Conservation (phyloP, 2,329 filamentous ascomycete genomes). For the Simplicillium sp. region DNA sequence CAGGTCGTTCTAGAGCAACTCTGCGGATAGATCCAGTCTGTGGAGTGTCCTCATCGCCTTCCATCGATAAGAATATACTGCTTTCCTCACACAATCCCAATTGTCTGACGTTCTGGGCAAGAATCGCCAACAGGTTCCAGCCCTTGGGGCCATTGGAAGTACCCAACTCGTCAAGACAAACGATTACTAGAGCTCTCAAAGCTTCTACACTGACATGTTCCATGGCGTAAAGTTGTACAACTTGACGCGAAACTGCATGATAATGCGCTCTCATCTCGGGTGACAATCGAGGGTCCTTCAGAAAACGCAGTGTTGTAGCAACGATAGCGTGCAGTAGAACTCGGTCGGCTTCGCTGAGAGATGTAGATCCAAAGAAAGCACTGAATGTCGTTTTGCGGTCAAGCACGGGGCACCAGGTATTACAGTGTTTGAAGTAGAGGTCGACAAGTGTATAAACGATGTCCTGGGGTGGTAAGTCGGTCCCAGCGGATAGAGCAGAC, state of each 20-base stretch:
- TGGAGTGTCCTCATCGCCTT: constrained; percentile 19
- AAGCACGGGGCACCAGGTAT: constrained; percentile 45
- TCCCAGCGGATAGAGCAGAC: constrained; percentile 25
- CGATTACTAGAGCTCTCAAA: constrained; percentile 28
- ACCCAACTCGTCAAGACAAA: constrained; percentile 30
- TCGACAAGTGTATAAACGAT: constrained; percentile 50
- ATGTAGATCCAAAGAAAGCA: constrained; percentile 29
- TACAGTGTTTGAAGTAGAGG: constrained; percentile 55
- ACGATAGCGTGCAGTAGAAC: constrained; percentile 34
- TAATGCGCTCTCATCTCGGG: constrained; percentile 27
- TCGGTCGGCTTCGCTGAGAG: constrained; percentile 26
- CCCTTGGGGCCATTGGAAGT: constrained; percentile 31
- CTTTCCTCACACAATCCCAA: constrained; percentile 29
- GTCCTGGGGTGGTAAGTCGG: constrained; percentile 49
- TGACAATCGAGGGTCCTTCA: constrained; percentile 27
- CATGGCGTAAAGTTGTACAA: constrained; percentile 31
- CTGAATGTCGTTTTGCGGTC: constrained; percentile 31
- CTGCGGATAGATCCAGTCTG: constrained; percentile 23
- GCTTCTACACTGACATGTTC: constrained; percentile 29
- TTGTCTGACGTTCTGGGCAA: constrained; percentile 28
- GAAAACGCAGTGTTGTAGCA: constrained; percentile 30
- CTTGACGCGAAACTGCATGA: constrained; percentile 26
- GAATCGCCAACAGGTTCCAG: constrained; percentile 29
- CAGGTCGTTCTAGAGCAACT: constrained; percentile 23
- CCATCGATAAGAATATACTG: constrained; percentile 24